Percentiles rank a stretch among this genome's conserved stretches.
Conservation (phyloP, 148 eudicot species). For the Arbutus unedo region DNA sequence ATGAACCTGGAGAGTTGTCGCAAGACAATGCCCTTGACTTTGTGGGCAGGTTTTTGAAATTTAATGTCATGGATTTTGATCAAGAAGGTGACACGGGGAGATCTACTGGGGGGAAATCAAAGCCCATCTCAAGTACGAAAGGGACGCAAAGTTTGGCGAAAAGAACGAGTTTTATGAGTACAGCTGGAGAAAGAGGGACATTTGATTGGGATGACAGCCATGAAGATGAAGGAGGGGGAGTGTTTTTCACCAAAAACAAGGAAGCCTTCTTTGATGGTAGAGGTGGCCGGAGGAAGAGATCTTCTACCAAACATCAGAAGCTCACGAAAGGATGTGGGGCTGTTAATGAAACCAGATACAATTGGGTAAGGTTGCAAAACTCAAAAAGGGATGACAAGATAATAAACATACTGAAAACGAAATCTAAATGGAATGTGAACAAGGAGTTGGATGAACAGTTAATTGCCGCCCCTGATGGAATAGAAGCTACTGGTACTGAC, state of each 20-base stretch:
- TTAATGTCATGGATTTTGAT: conserved; percentile 42
- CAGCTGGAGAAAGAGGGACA: conserved; percentile 31
- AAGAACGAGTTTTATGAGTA: conserved; percentile 30
- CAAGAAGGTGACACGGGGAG: conserved; percentile 22
- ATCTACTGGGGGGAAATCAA: conserved; percentile 29
- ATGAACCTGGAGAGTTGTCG: conserved; percentile 90
- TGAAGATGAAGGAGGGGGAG: conserved; percentile 97
- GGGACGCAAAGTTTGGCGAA: conserved; percentile 63
- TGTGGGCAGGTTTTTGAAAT: conserved; percentile 68
- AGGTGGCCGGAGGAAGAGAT: conserved; percentile 18
- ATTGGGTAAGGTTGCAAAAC: conserved; percentile 19
- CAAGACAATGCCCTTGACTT: conserved; percentile 80
- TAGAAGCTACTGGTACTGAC: conserved; percentile 22
- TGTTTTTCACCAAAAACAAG: conserved; percentile 68
- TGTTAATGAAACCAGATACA: neutral
- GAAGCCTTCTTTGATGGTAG: conserved; percentile 44
- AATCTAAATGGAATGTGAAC: conserved; percentile 23
- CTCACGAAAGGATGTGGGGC: neutral
- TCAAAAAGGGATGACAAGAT: conserved; percentile 15
- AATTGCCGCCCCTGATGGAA: conserved; percentile 19
- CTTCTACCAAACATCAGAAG: conserved; percentile 21
- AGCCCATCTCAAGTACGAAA: conserved; percentile 40
- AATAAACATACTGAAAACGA: conserved; percentile 15
- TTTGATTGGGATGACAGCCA: conserved; percentile 77
- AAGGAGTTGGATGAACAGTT: conserved; percentile 35